phyloP scores from a whole-genome alignment of 441 rosid species.

The Erodium moschatum region DNA sequence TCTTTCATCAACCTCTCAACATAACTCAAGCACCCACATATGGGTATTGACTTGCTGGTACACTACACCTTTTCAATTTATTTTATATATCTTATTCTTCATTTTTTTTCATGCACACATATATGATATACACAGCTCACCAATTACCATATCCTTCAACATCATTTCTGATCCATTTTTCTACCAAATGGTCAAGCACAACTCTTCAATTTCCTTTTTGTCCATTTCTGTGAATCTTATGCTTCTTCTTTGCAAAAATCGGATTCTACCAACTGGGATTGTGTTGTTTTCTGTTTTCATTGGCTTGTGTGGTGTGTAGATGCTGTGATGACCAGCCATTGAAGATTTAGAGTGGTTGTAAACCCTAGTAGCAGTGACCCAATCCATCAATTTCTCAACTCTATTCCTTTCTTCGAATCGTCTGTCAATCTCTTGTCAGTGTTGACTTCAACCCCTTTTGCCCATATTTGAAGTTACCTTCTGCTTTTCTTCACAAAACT shows the following conservation, averaged over 20 bases:
- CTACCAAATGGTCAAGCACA: background rate
- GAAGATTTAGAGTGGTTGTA: background rate
- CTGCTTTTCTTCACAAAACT: background rate
- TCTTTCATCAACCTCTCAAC: slow-evolving; percentile 1
- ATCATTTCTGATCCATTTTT: background rate
- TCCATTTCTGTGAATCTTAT: background rate
- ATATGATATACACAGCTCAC: background rate
- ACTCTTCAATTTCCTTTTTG: too few species aligned
- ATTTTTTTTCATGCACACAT: background rate
- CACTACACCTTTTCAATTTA: background rate
- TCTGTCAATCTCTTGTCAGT: background rate
- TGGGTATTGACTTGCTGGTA: slow-evolving; percentile 4
- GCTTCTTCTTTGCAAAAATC: background rate
- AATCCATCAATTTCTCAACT: background rate
- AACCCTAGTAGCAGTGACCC: background rate
- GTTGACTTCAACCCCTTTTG: slow-evolving; percentile 2
- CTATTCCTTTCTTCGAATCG: background rate
- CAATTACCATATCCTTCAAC: background rate
- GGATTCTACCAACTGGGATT: slow-evolving; percentile 2
- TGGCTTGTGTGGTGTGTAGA: background rate
- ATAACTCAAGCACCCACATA: background rate
- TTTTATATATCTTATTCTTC: background rate
- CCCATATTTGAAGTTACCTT: slow-evolving; percentile 1
- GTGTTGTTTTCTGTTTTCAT: slow-evolving; percentile 1
- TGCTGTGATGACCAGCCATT: background rate